Conservation (phyloP, 768 basidiomycete genomes). For the Termitomyces sp. region DNA sequence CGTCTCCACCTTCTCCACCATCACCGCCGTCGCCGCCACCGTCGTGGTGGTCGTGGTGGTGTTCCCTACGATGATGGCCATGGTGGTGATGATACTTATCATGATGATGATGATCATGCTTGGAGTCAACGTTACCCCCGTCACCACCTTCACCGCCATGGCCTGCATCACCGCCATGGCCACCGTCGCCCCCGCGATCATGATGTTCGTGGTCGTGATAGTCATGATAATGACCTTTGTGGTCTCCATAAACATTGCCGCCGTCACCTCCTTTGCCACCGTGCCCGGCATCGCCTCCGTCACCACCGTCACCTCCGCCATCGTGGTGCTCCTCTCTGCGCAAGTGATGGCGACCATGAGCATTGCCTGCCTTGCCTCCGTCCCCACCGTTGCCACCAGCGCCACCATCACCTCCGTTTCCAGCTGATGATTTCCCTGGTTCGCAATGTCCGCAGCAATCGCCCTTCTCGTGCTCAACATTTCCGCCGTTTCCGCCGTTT, state of each 20-base stretch:
- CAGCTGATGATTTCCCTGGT: not conserved
- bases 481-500: constrained; percentile 1
- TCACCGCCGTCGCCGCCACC: not conserved
- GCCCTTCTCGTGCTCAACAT: not conserved
- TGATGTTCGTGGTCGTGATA: not conserved
- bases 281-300: not conserved
- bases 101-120: not conserved
- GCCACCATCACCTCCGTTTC: constrained; percentile 6
- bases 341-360: not conserved
- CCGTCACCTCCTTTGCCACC: not conserved
- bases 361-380: constrained; percentile 4
- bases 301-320: not conserved
- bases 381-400: constrained; percentile 6
- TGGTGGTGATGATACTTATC: not conserved
- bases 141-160: not conserved
- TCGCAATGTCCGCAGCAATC: constrained; percentile 1
- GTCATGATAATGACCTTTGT: not conserved
- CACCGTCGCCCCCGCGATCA: not conserved
- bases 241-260: not conserved
- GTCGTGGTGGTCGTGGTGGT: not conserved
- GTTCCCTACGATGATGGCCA: not conserved
- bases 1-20: not conserved
- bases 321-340: not conserved
- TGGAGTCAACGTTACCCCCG: not conserved
- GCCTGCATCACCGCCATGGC: constrained; percentile 1